phyloP scores from a whole-genome alignment of 257 asterid genomes.

The Solanum piurae region DNA sequence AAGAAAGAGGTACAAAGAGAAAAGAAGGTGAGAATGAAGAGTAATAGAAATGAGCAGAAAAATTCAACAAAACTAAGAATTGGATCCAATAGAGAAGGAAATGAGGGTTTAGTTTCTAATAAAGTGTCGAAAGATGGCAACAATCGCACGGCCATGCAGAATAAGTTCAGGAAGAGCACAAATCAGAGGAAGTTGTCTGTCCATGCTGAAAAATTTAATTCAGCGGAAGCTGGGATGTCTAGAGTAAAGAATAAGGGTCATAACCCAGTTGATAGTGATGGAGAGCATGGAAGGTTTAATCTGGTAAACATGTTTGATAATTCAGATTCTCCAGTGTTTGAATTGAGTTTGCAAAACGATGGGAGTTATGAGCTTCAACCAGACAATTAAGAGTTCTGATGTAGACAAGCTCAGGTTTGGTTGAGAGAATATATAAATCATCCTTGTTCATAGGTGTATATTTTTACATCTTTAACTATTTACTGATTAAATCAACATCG shows the following conservation, averaged over 20 bases:
- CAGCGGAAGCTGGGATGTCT: slow-evolving; percentile 13
- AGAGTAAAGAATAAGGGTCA: slow-evolving; percentile 6
- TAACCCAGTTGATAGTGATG: background rate
- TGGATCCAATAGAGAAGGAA: slow-evolving; percentile 15
- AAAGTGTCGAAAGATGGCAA: slow-evolving; percentile 13
- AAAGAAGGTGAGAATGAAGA: slow-evolving; percentile 1
- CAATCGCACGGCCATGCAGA: slow-evolving; percentile 10
- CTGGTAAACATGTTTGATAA: slow-evolving; percentile 8
- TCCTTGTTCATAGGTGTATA: background rate
- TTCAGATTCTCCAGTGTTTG: slow-evolving; percentile 31
- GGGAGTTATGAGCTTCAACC: slow-evolving; percentile 48
- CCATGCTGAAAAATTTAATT: slow-evolving; percentile 13
- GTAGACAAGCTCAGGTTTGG: background rate
- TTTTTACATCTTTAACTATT: background rate
- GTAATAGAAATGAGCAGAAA: slow-evolving; percentile 2
- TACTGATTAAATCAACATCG: background rate
- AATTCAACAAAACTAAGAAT: slow-evolving; percentile 2
- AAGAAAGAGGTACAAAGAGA: background rate
- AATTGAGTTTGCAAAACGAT: slow-evolving; percentile 53
- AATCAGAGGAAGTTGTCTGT: slow-evolving; percentile 12
- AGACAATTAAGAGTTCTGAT: slow-evolving; percentile 10
- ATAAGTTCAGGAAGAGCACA: slow-evolving; percentile 23
- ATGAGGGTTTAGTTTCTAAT: background rate
- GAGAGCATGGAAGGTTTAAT: slow-evolving; percentile 11
- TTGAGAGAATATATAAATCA: background rate